Base-by-base conservation (phyloP, 2,329 filamentous ascomycete species). In the Stylonectria norvegica region DNA sequence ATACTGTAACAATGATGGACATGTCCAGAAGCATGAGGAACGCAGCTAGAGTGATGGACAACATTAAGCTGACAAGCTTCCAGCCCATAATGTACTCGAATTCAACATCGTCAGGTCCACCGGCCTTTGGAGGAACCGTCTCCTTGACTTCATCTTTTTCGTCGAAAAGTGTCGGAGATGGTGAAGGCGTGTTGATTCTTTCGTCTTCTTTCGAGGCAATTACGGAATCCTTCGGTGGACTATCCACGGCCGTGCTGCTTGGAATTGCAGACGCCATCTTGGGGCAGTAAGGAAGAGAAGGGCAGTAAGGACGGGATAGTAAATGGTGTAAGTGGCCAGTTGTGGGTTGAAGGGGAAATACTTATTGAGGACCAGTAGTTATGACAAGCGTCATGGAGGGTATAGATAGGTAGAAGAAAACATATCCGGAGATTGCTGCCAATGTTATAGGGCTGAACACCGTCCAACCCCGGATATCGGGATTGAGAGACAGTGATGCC, bases 1-100 rank as follows among this genome's bases (percentile, higher is more conserved):
- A 38, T 45, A 69, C 75, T 4, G 76, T 79, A 7, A 68, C 63
- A 38, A 79, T 65, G 36, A 79, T 77, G 1, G 74, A 73, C 25
- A 65, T 70, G 40, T 79, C 76, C 4, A 79, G 47, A 45, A 77
- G 49, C 57, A 73, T 67, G 14, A 75, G 48, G 43, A 76, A 76
- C 11, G 65, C 63, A 6, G 64, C 66, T 4, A 71, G 45, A 0
- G 69, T 70, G 11, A 75, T 53, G 2, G 60, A 57, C 14, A 46
- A 45, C 42, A 70, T 62, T 33, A 64, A 55, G 18, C 65, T 56
- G 36, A 58, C 49, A 20, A 68, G 53, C 34, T 60, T 63, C 53
- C 52, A 60, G 5, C 58, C 57, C 5, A 38, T 45, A 5, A 60
- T 30, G 38, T 52, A 56, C 29, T 49, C 39, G 1, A 17, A 10